phyloP scores from a whole-genome alignment of 352 stramenopile species.

The Globisporangium solare region DNA sequence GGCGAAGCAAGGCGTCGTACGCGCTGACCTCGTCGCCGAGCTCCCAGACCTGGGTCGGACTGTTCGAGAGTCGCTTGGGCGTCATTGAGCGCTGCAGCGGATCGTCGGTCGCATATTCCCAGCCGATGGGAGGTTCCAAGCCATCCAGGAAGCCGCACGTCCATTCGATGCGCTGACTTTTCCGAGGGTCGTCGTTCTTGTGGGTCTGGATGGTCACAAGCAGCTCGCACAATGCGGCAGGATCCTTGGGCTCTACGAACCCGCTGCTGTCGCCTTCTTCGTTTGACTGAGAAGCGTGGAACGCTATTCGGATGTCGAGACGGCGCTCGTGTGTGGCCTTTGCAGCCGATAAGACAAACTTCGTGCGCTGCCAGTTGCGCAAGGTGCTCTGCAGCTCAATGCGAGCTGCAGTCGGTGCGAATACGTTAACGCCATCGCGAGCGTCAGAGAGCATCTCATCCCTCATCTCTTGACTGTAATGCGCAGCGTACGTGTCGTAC shows the following conservation, averaged over 20 bases:
- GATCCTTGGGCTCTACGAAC: neutral
- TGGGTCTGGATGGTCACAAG: slow-evolving; percentile 31
- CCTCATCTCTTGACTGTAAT: slow-evolving; percentile 23
- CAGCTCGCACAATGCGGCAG: slow-evolving; percentile 17
- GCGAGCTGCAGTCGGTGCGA: slow-evolving; percentile 32
- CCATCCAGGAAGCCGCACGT: slow-evolving; percentile 23
- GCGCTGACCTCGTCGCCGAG: slow-evolving; percentile 28
- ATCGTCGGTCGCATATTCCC: slow-evolving; percentile 6
- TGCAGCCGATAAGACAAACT: slow-evolving; percentile 37
- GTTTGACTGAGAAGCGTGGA: neutral
- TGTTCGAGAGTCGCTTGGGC: neutral
- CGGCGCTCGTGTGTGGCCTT: slow-evolving; percentile 26
- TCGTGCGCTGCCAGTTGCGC: slow-evolving; percentile 27
- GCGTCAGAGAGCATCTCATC: neutral
- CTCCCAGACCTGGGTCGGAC: slow-evolving; percentile 13
- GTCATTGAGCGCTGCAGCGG: slow-evolving; percentile 5
- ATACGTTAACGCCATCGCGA: neutral
- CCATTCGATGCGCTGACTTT: slow-evolving; percentile 33
- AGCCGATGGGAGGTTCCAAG: slow-evolving; percentile 5
- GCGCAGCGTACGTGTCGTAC: slow-evolving; percentile 30
- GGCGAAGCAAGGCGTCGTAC: slow-evolving; percentile 30
- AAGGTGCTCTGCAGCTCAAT: slow-evolving; percentile 23
- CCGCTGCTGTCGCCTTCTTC: no score
- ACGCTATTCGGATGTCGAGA: slow-evolving; percentile 20
- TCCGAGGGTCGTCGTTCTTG: slow-evolving; percentile 13